phyloP scores from a whole-genome alignment of 306 rosid species.

The Trichosanthes truncata region DNA sequence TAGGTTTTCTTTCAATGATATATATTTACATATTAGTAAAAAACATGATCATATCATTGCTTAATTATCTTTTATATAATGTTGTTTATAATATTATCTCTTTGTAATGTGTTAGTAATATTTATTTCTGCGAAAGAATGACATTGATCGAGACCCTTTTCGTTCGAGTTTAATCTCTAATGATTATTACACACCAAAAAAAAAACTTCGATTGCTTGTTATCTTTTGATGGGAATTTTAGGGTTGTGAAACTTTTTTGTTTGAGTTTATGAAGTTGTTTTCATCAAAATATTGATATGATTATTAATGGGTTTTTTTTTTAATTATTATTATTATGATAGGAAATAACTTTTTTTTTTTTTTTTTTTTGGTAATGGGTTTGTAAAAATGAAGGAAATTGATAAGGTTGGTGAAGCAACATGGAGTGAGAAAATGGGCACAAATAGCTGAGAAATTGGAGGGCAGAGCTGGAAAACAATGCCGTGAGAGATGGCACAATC shows the following conservation, averaged over 20 bases:
- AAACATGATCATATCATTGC: too few species aligned
- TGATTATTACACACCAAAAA: not conserved
- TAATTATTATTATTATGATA: too few species aligned
- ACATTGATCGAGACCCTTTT: too few species aligned
- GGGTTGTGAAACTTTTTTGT: not conserved
- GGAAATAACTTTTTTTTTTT: not conserved
- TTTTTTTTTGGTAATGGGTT: not conserved
- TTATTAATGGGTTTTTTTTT: not conserved
- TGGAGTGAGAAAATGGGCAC: slow-evolving; percentile 84
- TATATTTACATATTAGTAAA: not conserved
- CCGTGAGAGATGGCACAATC: slow-evolving; percentile 95
- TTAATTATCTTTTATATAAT: too few species aligned
- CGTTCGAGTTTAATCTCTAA: too few species aligned
- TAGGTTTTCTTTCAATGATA: not conserved
- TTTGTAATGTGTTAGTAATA: not conserved
- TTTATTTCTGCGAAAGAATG: too few species aligned
- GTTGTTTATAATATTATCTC: not conserved
- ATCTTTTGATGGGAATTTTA: not conserved
- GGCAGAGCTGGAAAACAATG: slow-evolving; percentile 95
- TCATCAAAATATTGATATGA: not conserved
- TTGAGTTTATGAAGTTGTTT: too few species aligned
- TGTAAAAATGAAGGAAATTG: slow-evolving; percentile 34
- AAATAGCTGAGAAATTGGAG: slow-evolving; percentile 58
- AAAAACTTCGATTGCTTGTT: not conserved
- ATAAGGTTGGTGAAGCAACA: slow-evolving; percentile 59